Percentiles rank a stretch among this genome's conserved stretches.
phyloP scores from a whole-genome alignment of 2,329 filamentous ascomycete genomes.

The Alternaria ventricosa region DNA sequence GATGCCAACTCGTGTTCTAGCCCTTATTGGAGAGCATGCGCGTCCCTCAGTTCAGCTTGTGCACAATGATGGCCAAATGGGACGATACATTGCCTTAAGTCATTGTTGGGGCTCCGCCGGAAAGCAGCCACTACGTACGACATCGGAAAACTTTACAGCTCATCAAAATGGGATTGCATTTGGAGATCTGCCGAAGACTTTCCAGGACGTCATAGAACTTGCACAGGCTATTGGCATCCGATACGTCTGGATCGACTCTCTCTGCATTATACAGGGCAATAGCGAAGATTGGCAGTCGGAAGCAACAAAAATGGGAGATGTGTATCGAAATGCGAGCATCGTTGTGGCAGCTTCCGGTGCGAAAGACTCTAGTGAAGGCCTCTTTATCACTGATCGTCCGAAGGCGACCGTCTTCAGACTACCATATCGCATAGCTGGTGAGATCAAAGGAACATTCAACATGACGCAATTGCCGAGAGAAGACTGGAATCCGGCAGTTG shows the following conservation, averaged over 20 bases:
- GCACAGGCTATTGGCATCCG: accelerated
- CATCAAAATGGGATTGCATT: not conserved
- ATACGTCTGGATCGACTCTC: not conserved
- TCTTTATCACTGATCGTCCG: not conserved
- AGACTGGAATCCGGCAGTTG: not conserved
- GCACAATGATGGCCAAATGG: accelerated
- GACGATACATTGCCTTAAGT: not conserved
- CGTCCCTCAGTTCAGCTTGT: accelerated
- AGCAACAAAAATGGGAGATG: not conserved
- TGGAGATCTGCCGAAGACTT: not conserved
- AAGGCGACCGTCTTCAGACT: accelerated
- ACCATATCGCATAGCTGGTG: accelerated
- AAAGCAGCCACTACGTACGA: accelerated
- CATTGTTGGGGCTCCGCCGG: not conserved
- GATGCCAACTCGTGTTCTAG: too few species aligned
- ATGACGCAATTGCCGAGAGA: not conserved
- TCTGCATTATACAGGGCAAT: not conserved
- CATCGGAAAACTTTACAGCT: accelerated
- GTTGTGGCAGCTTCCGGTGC: not conserved
- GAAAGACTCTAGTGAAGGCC: not conserved
- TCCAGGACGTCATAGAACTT: accelerated
- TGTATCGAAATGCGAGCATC: accelerated
- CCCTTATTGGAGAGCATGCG: too few species aligned
- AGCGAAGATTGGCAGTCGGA: accelerated
- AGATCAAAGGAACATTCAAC: not conserved